These are phyloP conservation scores for Amanita pallidorosea DNA, from an alignment of 768 basidiomycete genomes.

Conservation along the genomic window DNA sequence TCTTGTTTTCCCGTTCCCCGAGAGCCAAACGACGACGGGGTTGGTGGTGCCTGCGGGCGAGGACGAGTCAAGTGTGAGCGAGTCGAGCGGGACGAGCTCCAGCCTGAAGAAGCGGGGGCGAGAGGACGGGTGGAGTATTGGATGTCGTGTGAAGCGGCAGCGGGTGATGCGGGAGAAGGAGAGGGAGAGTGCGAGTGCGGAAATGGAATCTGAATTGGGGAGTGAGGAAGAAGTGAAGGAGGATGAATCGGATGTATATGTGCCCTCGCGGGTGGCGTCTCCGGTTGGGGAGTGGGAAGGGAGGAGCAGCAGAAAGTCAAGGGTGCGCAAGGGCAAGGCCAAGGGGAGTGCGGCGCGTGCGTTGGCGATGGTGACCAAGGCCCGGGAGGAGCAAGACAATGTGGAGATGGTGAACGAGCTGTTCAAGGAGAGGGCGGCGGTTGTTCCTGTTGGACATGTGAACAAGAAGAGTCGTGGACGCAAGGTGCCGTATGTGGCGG, in stretches of 20 bases:
- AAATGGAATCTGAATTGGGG: neutral
- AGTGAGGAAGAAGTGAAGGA: conserved; percentile 9
- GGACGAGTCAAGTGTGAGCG: neutral
- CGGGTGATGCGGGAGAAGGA: neutral
- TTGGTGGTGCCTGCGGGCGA: no score
- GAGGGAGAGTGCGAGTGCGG: no score
- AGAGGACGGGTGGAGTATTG: neutral
- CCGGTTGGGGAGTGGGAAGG: neutral
- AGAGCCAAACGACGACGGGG: neutral
- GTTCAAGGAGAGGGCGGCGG: conserved; percentile 21
- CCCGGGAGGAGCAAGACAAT: conserved; percentile 9
- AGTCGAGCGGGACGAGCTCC: neutral
- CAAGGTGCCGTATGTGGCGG: conserved; percentile 35
- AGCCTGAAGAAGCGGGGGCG: neutral
- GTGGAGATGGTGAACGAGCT: conserved; percentile 11
- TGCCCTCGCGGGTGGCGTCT: conserved; percentile 17
- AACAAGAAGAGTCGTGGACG: conserved; percentile 55
- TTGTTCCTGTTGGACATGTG: conserved; percentile 48
- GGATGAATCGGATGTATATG: conserved; percentile 20
- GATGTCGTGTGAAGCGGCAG: conserved; percentile 1
- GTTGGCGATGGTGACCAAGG: conserved; percentile 18
- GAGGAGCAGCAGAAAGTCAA: conserved; percentile 9
- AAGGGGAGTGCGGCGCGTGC: conserved; percentile 24
- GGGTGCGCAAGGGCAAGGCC: conserved; percentile 17
- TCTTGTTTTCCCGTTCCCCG: neutral